Evolutionary conservation across 129 eudicot genomes (phyloP), one percentile per base, ranked within the genome.

Genomic region (carrot (Daucus carota)): DNA sequence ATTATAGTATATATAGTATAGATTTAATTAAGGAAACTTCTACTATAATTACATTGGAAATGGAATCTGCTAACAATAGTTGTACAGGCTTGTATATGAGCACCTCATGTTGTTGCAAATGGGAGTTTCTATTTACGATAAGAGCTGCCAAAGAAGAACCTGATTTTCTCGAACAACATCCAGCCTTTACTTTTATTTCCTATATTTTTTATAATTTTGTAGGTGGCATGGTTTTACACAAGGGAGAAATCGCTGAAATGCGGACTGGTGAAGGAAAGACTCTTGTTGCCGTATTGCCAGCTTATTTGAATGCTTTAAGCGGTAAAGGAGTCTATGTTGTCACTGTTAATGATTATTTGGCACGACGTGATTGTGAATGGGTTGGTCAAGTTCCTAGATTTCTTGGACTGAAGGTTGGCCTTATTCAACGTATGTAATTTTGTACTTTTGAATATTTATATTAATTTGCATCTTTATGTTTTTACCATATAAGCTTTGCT

Each of bases 381-480:
- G 98, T 94, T 83, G 98, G 98, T 79, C 98, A 94, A 87, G 98
- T 94, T 76, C 97, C 98, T 70, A 96, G 98, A 33, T 94, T 94
- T 85, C 97, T 94, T 72, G 98, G 98, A 84, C 86, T 94, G 82
- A 89, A 90, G 67, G 94, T 94, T 83, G 98, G 98, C 85, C 92
- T 94, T 73, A 89, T 94, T 73, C 98, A 94, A 75, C 98, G 98
- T 94, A 91, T 79, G 91, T 76, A 33, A 84, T 73, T 75, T 44
- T 65, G 29, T 76, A 24, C 26, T 67, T 26, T 78, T 48, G 63
- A 45, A 76, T 48, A 73, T 43, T 18, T 22, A 12, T 52, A 45
- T 73, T 24, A 34, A n/a, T 20, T 57, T 14, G 24, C 45, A 7
- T 57, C 69, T 18, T 8, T 66, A 42, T 45, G 47, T 24, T 71